These are phyloP conservation scores for Candida dubliniensis DNA, from an alignment of 1,139 yeast genomes.

Conservation along the genomic window DNA sequence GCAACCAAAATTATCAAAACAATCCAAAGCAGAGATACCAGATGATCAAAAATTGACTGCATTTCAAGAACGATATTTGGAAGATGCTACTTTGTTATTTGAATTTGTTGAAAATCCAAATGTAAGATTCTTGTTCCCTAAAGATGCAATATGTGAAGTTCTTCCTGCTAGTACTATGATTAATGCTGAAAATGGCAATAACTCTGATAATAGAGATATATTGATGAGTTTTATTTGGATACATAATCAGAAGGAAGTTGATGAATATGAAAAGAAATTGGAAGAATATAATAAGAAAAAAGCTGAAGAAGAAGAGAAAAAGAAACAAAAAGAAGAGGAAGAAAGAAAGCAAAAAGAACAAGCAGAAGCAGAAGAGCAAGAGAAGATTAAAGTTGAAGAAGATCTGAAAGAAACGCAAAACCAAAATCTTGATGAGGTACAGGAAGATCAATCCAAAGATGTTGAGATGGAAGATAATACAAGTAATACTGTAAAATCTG, in stretches of 20 bases:
- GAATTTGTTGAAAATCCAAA: slow-evolving; percentile 82
- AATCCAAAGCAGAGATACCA: slow-evolving; percentile 19
- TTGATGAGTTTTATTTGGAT: slow-evolving; percentile 66
- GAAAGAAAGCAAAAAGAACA: slow-evolving; percentile 19
- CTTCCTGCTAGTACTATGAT: slow-evolving; percentile 25
- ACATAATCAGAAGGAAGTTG: slow-evolving; percentile 53
- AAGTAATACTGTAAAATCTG: not conserved
- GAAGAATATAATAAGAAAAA: slow-evolving; percentile 30
- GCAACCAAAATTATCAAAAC: slow-evolving; percentile 15
- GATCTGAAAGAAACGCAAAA: slow-evolving; percentile 33
- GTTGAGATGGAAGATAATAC: not conserved
- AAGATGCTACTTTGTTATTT: slow-evolving; percentile 73
- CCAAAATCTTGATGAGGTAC: not conserved
- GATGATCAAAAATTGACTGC: slow-evolving; percentile 63
- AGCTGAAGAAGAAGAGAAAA: slow-evolving; percentile 27
- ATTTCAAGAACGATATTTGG: slow-evolving; percentile 68
- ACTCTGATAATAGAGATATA: slow-evolving; percentile 44
- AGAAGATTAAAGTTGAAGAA: slow-evolving; percentile 46
- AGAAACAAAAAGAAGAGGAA: slow-evolving; percentile 22
- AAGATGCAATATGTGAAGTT: slow-evolving; percentile 72
- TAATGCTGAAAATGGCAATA: slow-evolving; percentile 26
- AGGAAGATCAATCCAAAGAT: slow-evolving; percentile 11
- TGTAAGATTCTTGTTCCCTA: slow-evolving; percentile 73
- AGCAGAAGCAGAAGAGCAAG: slow-evolving; percentile 14
- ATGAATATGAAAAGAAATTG: slow-evolving; percentile 43